These are phyloP conservation scores for Paragyromitra xinjiangensis DNA, from an alignment of 495 filamentous ascomycete genomes.

Conservation along the genomic window DNA sequence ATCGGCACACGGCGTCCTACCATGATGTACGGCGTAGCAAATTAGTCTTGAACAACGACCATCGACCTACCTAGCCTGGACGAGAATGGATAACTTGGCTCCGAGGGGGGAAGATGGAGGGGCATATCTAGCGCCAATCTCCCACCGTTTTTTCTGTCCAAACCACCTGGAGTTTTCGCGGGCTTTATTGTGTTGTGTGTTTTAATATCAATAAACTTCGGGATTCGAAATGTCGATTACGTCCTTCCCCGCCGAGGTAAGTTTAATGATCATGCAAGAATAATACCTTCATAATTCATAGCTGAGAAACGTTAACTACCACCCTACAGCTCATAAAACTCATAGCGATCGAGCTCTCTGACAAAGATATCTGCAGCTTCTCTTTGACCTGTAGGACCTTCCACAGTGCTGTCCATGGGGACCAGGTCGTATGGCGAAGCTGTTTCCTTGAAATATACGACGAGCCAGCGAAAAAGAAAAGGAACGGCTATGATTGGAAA, in stretches of 20 bases:
- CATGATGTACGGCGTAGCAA: slow-evolving; percentile 1
- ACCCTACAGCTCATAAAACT: slow-evolving; percentile 37
- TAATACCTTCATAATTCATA: neutral
- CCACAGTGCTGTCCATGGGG: slow-evolving; percentile 15
- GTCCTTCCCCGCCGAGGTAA: slow-evolving; percentile 25
- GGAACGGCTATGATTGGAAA: slow-evolving; percentile 32
- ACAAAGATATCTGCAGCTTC: slow-evolving; percentile 46
- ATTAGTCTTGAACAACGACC: slow-evolving; percentile 15
- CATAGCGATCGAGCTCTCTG: slow-evolving; percentile 38
- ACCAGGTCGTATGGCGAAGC: slow-evolving; percentile 42
- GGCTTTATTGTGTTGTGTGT: neutral
- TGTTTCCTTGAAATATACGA: slow-evolving; percentile 35
- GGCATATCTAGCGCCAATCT: slow-evolving; percentile 7
- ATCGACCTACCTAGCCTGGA: slow-evolving; percentile 25
- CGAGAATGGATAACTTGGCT: neutral
- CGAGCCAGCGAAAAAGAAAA: slow-evolving; percentile 20
- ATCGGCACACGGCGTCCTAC: slow-evolving; percentile 18
- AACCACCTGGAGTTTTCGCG: neutral
- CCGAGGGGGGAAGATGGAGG: slow-evolving; percentile 1
- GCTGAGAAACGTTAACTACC: neutral
- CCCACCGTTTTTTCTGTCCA: neutral
- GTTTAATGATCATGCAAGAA: neutral
- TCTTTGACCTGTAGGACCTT: slow-evolving; percentile 29
- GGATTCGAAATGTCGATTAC: slow-evolving; percentile 16
- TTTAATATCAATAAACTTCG: neutral